Evolutionary conservation across 208 protist species (phyloP), one percentile per base, ranked within the genome.

Genomic region (Herpetomonas tarakana): DNA sequence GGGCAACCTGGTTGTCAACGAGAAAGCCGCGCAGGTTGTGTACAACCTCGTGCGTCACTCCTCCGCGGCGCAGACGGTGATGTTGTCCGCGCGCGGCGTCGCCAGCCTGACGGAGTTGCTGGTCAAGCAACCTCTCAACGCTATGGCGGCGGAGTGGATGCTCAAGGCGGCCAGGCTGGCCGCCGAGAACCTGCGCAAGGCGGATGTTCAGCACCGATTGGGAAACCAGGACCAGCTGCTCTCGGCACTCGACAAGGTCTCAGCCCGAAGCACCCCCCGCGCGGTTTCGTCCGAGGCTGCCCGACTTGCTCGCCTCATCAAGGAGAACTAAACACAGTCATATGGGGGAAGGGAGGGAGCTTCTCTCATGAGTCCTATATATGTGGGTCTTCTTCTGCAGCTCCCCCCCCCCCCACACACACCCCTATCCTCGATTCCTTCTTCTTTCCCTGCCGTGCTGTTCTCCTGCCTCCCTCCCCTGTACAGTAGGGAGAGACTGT

Each of bases 1-100:
- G 44, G 44, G 55, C 62, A 69, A 30, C 51, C 63, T 30, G 39
- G 51, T 26, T 41, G 30, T 72, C 47, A 74, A 68, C 55, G 77
- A 85, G 60, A 74, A 71, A 14, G 75, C 82, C 0, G 67, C 83
- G 0, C 56, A 58, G 9, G 78, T 78, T 18, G 76, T 91, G 7
- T 74, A 73, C 59, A 65, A 74, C 52, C 71, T 89, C 28, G 58
- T 58, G 27, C 74, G 65, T 9, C 41, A 81, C 26, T 86, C 74
- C 6, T 45, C 76, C 0, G 24, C 31, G 3, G 81, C 81, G 12
- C 71, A 79, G 35, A 41, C 38, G 3, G 81, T 80, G 12, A 41
- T 92, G 24, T 62, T 84, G 1, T 81, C 81, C 0, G 16, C 62
- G 7, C 39, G 66, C 16, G 68, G 74, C 2, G 25, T 84, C 3